Evolutionary conservation across 805 yeast genomes (phyloP).

Genomic region (Lipomyces chichibuensis): DNA sequence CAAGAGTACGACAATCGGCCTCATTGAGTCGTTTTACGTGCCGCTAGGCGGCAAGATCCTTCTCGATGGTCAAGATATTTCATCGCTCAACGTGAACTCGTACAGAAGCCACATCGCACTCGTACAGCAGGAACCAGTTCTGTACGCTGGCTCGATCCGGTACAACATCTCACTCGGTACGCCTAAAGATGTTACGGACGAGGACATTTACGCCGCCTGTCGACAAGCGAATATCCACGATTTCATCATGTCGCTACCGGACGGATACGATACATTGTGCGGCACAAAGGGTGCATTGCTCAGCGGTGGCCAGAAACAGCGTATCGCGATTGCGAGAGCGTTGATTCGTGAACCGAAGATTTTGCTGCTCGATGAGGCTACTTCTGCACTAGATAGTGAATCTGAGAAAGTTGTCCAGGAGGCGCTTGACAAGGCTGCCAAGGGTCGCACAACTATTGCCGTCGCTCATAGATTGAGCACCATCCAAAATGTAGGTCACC

Average conservation of each 20-base stretch:
- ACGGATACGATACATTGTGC: conserved; percentile 55
- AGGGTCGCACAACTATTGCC: conserved; percentile 67
- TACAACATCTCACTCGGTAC: conserved; percentile 64
- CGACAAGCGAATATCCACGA: conserved; percentile 56
- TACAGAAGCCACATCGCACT: conserved; percentile 59
- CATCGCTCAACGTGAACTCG: conserved; percentile 53
- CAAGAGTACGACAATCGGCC: conserved; percentile 52
- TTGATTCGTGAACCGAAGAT: conserved; percentile 60
- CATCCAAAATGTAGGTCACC: conserved; percentile 46
- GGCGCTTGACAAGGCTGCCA: conserved; percentile 62
- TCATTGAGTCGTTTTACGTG: conserved; percentile 59
- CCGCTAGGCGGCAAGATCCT: conserved; percentile 53
- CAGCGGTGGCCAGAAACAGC: conserved; percentile 70
- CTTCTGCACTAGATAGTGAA: conserved; percentile 57
- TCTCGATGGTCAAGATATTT: conserved; percentile 57
- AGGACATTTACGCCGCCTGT: conserved; percentile 50
- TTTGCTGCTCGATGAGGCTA: conserved; percentile 61
- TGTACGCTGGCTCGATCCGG: conserved; percentile 77
- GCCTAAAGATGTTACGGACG: conserved; percentile 44
- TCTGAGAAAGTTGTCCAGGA: conserved; percentile 69
- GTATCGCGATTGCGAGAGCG: conserved; percentile 67
- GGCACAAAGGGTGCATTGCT: conserved; percentile 56
- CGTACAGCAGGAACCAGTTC: conserved; percentile 61
- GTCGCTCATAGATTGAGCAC: conserved; percentile 76
- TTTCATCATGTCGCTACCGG: conserved; percentile 57